Conservation (phyloP, 768 basidiomycete genomes). For the Neoboletus subvelutipes region DNA sequence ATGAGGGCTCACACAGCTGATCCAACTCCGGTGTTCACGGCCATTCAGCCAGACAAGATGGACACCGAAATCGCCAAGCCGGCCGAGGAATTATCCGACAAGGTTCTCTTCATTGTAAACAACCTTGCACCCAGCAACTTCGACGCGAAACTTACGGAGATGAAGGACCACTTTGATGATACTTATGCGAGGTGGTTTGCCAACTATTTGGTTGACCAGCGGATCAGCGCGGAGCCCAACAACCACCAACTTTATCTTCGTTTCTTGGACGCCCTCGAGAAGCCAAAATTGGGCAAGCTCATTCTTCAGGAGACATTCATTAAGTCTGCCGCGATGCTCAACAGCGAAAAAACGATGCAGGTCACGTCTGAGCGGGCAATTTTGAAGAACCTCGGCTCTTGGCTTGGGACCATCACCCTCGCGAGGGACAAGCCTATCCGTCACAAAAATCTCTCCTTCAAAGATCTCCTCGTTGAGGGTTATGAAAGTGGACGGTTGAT, state of each 20-base stretch:
- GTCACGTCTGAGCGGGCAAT: constrained; percentile 81
- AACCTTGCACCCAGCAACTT: constrained; percentile 95
- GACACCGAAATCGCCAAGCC: constrained; percentile 67
- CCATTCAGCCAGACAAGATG: constrained; percentile 71
- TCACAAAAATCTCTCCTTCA: constrained; percentile 92
- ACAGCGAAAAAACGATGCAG: constrained; percentile 87
- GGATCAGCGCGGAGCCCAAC: constrained; percentile 94
- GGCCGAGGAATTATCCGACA: constrained; percentile 86
- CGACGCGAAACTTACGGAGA: constrained; percentile 81
- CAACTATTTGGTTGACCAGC: constrained; percentile 94
- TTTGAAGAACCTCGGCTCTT: constrained; percentile 92
- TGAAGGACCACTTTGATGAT: constrained; percentile 82
- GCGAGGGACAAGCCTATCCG: constrained; percentile 91
- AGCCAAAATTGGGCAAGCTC: constrained; percentile 63
- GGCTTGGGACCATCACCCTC: constrained; percentile 92
- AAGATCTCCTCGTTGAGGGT: constrained; percentile 95
- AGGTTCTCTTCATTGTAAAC: constrained; percentile 96
- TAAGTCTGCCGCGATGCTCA: constrained; percentile 83
- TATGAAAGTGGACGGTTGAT: constrained; percentile 89
- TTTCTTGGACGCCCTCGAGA: constrained; percentile 82
- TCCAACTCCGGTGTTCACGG: constrained; percentile 61
- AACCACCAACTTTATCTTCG: constrained; percentile 95
- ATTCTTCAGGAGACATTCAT: constrained; percentile 92
- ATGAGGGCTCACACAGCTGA: constrained; percentile 41
- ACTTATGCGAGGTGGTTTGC: constrained; percentile 93